Base-by-base conservation (phyloP, 805 yeast species). In the Cephaloascus albidus region DNA sequence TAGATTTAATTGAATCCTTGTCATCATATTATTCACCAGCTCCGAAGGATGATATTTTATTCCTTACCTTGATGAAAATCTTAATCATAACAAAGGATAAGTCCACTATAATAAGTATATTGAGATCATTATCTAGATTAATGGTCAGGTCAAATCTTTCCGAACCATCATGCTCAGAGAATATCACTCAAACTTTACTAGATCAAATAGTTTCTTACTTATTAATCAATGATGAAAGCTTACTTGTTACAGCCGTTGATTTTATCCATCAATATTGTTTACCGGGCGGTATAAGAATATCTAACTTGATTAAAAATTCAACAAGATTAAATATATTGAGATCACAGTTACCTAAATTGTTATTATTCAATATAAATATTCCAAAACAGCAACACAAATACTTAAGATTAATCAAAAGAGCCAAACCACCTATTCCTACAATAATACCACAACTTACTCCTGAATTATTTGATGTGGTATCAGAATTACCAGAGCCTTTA, bases 1-100 rank as follows among this genome's bases (percentile, higher is more conserved):
- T 86, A 38, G 98, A 93, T 57, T 72, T 88, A 26, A 72, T 85
- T 44, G 97, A 93, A 55, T 80, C 89, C 2, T 74, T 88, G 26
- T 77, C 90, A 3, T 82, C 96, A 34, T 86, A 85, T 57, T 70
- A 84, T 47, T 77, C 88, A 3, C 89, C 93, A 23, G 83, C 81
- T 20, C 69, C 76, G 18, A 70, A 76, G 38, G 79, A 81, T 47
- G 93, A 88, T 52, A 75, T 75, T 14, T 56, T 88, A 45, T 79
- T 88, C 57, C 54, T 70, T 39, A 64, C 71, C 2, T 63, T 87
- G 38, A 63, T 79, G 18, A 53, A 61, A 4, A 64, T 79, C 19
- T 65, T 87, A 39, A 57, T 59, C 27, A 50, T 58, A 20, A 65
- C 78, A 3, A 68, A 70, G 32, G 97, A 93, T 55, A 74, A 95